These are phyloP conservation scores for Chenopodium suecicum DNA, from an alignment of 148 eudicot genomes.

Conservation along the genomic window DNA sequence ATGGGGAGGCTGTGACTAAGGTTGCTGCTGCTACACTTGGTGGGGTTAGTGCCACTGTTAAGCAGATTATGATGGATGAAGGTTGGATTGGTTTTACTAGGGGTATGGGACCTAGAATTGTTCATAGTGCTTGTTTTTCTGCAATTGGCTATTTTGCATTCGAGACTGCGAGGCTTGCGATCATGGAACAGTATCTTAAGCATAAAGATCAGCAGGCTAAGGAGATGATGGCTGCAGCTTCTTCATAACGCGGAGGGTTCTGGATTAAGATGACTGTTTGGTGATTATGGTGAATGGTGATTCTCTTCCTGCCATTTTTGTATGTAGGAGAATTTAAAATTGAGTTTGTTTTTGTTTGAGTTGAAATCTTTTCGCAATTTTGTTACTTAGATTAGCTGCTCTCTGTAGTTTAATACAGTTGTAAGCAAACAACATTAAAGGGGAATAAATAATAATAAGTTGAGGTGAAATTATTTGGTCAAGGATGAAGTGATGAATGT, in stretches of 20 bases:
- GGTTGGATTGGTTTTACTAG: constrained; percentile 84
- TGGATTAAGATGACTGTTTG: constrained; percentile 5
- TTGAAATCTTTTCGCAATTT: not conserved
- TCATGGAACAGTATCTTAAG: constrained; percentile 67
- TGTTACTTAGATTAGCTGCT: not conserved
- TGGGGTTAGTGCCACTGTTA: constrained; percentile 59
- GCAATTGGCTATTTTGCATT: constrained; percentile 91
- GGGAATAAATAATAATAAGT: constrained; percentile 9
- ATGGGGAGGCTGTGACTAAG: constrained; percentile 48
- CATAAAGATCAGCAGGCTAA: constrained; percentile 46
- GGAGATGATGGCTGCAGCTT: constrained; percentile 19
- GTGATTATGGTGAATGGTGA: not conserved
- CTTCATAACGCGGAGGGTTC: not conserved
- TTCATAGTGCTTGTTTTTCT: constrained; percentile 92
- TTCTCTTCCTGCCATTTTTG: constrained; percentile 15
- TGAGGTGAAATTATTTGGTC: not conserved
- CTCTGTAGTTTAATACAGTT: constrained; percentile 8
- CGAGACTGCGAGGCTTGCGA: constrained; percentile 81
- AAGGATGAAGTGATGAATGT: not conserved
- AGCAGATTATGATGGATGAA: constrained; percentile 74
- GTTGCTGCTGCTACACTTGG: constrained; percentile 42
- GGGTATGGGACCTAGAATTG: constrained; percentile 93
- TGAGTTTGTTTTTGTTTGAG: not conserved
- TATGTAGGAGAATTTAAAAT: not conserved
- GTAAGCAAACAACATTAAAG: constrained; percentile 14